Evolutionary conservation across 2,329 filamentous ascomycete species (phyloP), one percentile per base, ranked within the genome.

Genomic region (Macrophomina phaseolina): DNA sequence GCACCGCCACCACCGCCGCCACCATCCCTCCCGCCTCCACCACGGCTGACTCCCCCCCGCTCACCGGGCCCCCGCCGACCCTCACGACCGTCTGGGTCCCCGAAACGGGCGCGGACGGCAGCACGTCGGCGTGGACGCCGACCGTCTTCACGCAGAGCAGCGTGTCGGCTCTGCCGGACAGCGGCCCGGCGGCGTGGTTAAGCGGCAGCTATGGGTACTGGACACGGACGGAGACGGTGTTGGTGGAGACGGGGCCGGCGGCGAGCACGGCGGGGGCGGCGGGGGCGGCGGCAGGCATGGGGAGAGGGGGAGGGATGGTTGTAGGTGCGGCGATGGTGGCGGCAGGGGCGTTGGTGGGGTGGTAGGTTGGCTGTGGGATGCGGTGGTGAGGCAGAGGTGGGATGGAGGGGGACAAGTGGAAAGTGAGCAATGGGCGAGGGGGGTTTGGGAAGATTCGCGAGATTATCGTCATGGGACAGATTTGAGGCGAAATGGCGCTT

Each of bases 161-260:
- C 32, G 23, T 12, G n/a, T 38, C 40, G 12, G 63, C 51, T 5
- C 38, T 49, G 14, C 28, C 51, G 1, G 63, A 65, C 46, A 49
- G 40, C n/a, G 38, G 30, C 9, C 52, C 11, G 28, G 51, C 5
- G 51, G 63, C 36, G 45, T 49, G 16, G 63, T 12, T 38, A 8
- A n/a, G 51, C 38, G 23, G 32, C 16, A 51, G 62, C 16, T 14
- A 12, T 7, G 42, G 11, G 42, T 14, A 14, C 11, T 18, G n/a
- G 63, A 56, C 63, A 18, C 16, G 46, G 45, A 48, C 45, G 58
- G 18, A 16, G n/a, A 63, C 46, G 18, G 6, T 61, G 49, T 5
- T 7, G 49, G 49, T 52, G 28, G 49, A 30, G 49, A 46, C 42
- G 42, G 12, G 46, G 9, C 18, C 11, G 30, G 56, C 18, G 30